Base-by-base conservation (phyloP, 805 yeast genomes). In the Debaryomyces castellii region DNA sequence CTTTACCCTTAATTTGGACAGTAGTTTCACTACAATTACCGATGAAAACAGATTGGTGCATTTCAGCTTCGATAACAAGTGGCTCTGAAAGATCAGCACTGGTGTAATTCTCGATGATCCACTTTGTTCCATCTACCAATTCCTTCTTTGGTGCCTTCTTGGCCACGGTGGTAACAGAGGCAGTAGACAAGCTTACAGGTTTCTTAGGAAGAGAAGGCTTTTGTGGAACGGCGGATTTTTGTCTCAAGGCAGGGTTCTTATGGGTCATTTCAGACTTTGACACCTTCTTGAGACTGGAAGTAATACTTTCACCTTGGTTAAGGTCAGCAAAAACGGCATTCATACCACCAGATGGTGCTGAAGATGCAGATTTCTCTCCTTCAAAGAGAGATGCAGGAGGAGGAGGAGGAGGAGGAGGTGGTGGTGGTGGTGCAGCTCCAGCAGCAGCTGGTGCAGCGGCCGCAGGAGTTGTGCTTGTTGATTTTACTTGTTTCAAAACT, bases 261-360 rank as follows among this genome's bases (percentile, higher is more conserved):
- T 89, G 96, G 18, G 97, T 89, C 90, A 88, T 89, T 67, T 90
- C 88, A 7, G 95, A 85, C 71, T 83, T 89, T 55, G 91, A 97
- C 33, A 92, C 97, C 64, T 92, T 92, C 63, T 86, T 89, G 54
- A 94, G 80, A 11, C 90, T 88, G 28, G 90, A 74, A 1, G 98
- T 91, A 58, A 94, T 85, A 39, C 69, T 71, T 53, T 83, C 87
- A 49, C 99, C 99, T 70, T 85, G 78, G 69, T 85, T 90, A 53
- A 94, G 74, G 53, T 87, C 95, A n/a, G 88, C 84, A 65, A 94
- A 94, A 11, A 94, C 96, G 1, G 98, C 98, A 54, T 75, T 77
- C 72, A 92, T 80, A 35, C 96, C 94, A 37, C 67, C 69, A 45
- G 48, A 56, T 0, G 69, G 45, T 9, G 58, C 57, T 14, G 64